phyloP scores from a whole-genome alignment of 2,329 filamentous ascomycete genomes.

The Paecilomyces formosus region DNA sequence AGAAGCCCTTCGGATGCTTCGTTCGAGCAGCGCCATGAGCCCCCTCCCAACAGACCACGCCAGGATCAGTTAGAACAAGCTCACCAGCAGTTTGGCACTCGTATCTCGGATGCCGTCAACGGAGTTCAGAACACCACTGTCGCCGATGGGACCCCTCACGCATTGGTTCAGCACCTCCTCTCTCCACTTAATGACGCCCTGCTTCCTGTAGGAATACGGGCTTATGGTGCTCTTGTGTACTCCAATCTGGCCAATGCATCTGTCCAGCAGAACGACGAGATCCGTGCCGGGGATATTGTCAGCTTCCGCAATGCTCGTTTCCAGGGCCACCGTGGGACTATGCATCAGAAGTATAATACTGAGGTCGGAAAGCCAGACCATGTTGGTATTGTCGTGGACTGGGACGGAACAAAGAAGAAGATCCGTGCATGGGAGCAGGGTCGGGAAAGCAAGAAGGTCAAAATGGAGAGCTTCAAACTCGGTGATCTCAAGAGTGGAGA shows the following conservation, averaged over 20 bases:
- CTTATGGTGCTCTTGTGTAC: slow-evolving; percentile 89
- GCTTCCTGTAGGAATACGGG: slow-evolving; percentile 74
- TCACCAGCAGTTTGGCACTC: slow-evolving; percentile 72
- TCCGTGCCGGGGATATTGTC: slow-evolving; percentile 85
- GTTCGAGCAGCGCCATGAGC: slow-evolving; percentile 79
- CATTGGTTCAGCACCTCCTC: slow-evolving; percentile 72
- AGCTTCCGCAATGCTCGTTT: slow-evolving; percentile 89
- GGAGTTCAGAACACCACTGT: slow-evolving; percentile 72
- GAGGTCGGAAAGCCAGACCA: slow-evolving; percentile 87
- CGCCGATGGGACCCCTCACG: slow-evolving; percentile 73
- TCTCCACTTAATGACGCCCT: slow-evolving; percentile 66
- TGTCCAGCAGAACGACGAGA: slow-evolving; percentile 84
- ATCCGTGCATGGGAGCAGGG: slow-evolving; percentile 93
- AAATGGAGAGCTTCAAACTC: slow-evolving; percentile 87
- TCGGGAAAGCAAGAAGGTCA: slow-evolving; percentile 85
- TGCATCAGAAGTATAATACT: slow-evolving; percentile 86
- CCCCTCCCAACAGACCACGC: slow-evolving; percentile 70
- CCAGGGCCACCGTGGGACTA: slow-evolving; percentile 87
- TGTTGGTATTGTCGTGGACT: slow-evolving; percentile 85
- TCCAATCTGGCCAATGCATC: slow-evolving; percentile 91
- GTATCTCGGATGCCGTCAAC: slow-evolving; percentile 62
- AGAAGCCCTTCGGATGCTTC: slow-evolving; percentile 64
- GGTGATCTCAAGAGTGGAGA: slow-evolving; percentile 88
- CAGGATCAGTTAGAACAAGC: slow-evolving; percentile 90
- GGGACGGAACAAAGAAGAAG: slow-evolving; percentile 99